Percentiles rank a stretch among this genome's conserved stretches.
These are phyloP conservation scores for Dendryphion nanum DNA, from an alignment of 2,329 filamentous ascomycete genomes.

Conservation along the genomic window DNA sequence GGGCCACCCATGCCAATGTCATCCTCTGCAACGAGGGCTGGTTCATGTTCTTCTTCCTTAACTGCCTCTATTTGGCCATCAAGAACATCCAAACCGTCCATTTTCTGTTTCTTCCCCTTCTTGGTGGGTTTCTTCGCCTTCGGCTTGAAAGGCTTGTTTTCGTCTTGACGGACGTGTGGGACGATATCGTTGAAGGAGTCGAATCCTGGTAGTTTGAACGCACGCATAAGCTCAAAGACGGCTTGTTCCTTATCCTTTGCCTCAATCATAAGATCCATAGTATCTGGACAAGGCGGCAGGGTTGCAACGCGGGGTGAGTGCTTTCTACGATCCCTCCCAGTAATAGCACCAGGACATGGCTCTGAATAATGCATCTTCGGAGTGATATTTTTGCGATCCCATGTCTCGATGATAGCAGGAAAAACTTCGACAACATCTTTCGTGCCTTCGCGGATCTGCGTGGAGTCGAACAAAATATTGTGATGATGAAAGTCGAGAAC, in stretches of 20 bases:
- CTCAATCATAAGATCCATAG: constrained; percentile 98
- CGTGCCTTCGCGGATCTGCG: constrained; percentile 76
- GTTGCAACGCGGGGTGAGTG: constrained; percentile 77
- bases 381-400: constrained; percentile 77
- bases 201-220: constrained; percentile 78
- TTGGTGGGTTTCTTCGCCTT: constrained; percentile 43
- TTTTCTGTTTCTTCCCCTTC: constrained; percentile 45
- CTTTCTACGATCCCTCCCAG: constrained; percentile 74
- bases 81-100: constrained; percentile 32
- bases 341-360: constrained; percentile 71
- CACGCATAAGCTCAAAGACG: constrained; percentile 90
- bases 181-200: constrained; percentile 73
- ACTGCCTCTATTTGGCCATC: constrained; percentile 45
- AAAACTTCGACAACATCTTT: constrained; percentile 74
- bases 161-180: constrained; percentile 73
- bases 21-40: constrained; percentile 56
- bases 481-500: constrained; percentile 95
- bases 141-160: constrained; percentile 56
- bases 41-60: constrained; percentile 35
- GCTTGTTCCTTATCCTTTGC: constrained; percentile 98
- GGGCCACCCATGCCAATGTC: constrained; percentile 86
- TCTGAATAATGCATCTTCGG: constrained; percentile 99
- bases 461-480: constrained; percentile 82
- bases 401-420: constrained; percentile 77
- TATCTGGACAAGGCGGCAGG: constrained; percentile 75